These are phyloP conservation scores for Chionographis japonica DNA, from an alignment of 106 monocot species.

Conservation along the genomic window DNA sequence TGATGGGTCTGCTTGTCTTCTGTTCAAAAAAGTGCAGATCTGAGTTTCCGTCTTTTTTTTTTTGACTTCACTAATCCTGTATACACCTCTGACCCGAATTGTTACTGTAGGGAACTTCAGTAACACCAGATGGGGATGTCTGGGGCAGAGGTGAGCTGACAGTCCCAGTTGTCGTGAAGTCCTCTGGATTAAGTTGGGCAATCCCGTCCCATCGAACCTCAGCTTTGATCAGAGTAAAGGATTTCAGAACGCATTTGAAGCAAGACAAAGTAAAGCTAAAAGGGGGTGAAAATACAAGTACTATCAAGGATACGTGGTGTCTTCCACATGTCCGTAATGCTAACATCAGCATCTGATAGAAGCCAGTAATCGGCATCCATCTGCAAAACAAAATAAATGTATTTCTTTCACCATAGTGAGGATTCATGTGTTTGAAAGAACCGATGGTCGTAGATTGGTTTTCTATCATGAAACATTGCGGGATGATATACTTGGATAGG, in stretches of 20 bases:
- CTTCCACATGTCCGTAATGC: conserved; percentile 70
- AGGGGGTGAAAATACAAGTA: not conserved
- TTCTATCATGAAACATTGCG: too few species aligned
- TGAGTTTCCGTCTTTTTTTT: too few species aligned
- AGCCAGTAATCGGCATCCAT: conserved; percentile 75
- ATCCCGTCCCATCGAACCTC: conserved; percentile 55
- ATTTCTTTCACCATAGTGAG: not conserved
- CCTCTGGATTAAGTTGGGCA: conserved; percentile 24
- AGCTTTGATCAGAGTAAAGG: conserved; percentile 33
- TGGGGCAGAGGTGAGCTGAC: conserved; percentile 33
- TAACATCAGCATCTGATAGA: conserved; percentile 48
- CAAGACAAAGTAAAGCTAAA: not conserved
- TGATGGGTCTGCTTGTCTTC: too few species aligned
- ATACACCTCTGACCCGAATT: conserved; percentile 4
- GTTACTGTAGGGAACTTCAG: conserved; percentile 7
- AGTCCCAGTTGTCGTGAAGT: conserved; percentile 22
- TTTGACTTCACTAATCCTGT: not conserved
- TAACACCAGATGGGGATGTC: conserved; percentile 15
- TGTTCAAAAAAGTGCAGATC: too few species aligned
- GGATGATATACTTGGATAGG: too few species aligned
- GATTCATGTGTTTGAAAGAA: too few species aligned
- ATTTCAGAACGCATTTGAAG: not conserved
- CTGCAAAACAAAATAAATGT: conserved; percentile 31
- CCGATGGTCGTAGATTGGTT: too few species aligned
- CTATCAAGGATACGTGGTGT: conserved; percentile 50